Conservation (phyloP, 2,329 filamentous ascomycete genomes). For the Mycogone perniciosa region DNA sequence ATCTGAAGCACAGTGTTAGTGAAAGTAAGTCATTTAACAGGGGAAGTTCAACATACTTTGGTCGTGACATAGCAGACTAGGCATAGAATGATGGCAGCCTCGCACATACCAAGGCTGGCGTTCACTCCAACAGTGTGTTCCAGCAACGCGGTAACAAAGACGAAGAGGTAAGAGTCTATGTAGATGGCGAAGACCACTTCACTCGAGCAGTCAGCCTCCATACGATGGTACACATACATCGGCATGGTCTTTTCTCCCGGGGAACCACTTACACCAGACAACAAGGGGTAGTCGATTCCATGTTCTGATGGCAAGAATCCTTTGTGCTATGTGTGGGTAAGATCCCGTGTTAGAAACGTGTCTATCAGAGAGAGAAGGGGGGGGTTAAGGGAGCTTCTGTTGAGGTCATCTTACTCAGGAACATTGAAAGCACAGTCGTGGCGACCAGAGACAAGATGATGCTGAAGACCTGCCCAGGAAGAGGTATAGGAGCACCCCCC, state of each 20-base stretch:
- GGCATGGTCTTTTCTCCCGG: no score
- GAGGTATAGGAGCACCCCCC: slow-evolving; percentile 21
- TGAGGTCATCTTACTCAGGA: slow-evolving; percentile 27
- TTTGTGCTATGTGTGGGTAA: slow-evolving; percentile 26
- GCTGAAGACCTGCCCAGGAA: slow-evolving; percentile 30
- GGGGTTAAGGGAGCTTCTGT: background rate
- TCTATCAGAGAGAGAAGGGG: background rate
- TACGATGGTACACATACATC: no score
- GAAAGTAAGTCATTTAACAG: background rate
- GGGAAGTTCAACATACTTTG: slow-evolving; percentile 38
- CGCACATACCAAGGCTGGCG: slow-evolving; percentile 43
- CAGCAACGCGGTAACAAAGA: slow-evolving; percentile 50
- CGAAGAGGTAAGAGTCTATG: slow-evolving; percentile 53
- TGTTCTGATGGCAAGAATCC: slow-evolving; percentile 29
- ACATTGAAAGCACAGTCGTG: slow-evolving; percentile 29
- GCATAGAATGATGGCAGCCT: slow-evolving; percentile 54
- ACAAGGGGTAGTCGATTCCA: slow-evolving; percentile 38
- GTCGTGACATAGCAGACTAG: slow-evolving; percentile 57
- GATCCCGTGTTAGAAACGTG: background rate
- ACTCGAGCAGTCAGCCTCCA: background rate
- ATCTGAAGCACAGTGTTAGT: slow-evolving; percentile 20
- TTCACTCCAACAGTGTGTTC: slow-evolving; percentile 53
- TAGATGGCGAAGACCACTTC: slow-evolving; percentile 56
- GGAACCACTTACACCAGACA: slow-evolving; percentile 35
- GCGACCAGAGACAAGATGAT: slow-evolving; percentile 30